Percentiles rank a stretch among this genome's conserved stretches.
These are phyloP conservation scores for Aspergillus flavus DNA, from an alignment of 2,329 filamentous ascomycete species.

Conservation along the genomic window DNA sequence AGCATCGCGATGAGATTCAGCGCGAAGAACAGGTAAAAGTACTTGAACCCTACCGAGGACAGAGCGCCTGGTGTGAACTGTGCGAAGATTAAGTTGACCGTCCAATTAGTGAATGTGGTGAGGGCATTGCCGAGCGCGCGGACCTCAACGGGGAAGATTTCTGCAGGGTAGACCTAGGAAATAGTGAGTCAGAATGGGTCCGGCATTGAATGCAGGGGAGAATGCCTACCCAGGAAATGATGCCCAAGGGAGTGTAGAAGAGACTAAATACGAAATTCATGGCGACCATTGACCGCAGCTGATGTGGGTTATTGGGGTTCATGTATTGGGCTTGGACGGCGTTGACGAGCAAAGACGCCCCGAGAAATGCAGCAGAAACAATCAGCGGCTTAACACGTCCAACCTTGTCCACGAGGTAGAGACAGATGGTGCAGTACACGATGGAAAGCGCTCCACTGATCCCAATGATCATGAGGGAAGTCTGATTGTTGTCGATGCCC, in stretches of 20 bases:
- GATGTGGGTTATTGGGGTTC: slow-evolving; percentile 35
- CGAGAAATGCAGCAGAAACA: slow-evolving; percentile 43
- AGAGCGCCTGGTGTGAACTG: slow-evolving; percentile 52
- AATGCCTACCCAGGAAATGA: slow-evolving; percentile 42
- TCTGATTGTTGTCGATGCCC: slow-evolving; percentile 44
- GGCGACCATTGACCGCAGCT: slow-evolving; percentile 47
- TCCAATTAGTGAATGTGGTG: slow-evolving; percentile 49
- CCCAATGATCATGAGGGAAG: slow-evolving; percentile 53
- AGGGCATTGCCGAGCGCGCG: slow-evolving; percentile 45
- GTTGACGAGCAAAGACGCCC: slow-evolving; percentile 40
- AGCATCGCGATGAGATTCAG: slow-evolving; percentile 49
- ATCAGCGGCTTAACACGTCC: slow-evolving; percentile 53
- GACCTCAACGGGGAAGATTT: slow-evolving; percentile 49
- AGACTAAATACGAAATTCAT: slow-evolving; percentile 51
- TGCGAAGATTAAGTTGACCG: slow-evolving; percentile 50
- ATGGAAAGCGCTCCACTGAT: slow-evolving; percentile 53
- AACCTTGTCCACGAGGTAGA: slow-evolving; percentile 47
- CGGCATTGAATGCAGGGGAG: too few species aligned
- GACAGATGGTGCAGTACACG: slow-evolving; percentile 48
- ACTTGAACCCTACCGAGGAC: slow-evolving; percentile 47
- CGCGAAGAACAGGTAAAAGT: slow-evolving; percentile 52
- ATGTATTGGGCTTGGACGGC: slow-evolving; percentile 42
- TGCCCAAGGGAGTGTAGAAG: slow-evolving; percentile 46
- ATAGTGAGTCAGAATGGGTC: too few species aligned
- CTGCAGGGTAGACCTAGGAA: slow-evolving; percentile 39